A percentile compares a stretch with the other conserved stretches of the same genome.
Conservation (phyloP, 345 rosid species). For the Nephelium lappaceum region DNA sequence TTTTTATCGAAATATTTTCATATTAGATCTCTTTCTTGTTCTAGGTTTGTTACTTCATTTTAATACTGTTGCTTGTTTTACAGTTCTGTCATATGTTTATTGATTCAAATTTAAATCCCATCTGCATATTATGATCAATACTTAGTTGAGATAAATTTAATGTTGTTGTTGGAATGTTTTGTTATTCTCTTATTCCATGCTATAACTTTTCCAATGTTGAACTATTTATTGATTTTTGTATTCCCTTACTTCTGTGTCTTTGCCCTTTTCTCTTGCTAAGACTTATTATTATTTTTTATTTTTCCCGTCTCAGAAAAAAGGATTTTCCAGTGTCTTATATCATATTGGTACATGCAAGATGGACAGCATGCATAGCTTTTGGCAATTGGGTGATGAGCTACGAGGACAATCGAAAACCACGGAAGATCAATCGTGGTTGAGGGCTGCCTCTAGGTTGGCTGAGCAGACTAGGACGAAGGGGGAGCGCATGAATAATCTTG, state of each 20-base stretch:
- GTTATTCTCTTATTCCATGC: neutral
- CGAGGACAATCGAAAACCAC: constrained; percentile 83
- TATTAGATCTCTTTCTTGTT: neutral
- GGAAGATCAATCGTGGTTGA: constrained; percentile 87
- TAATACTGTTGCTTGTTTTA: neutral
- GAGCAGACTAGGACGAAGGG: constrained; percentile 84
- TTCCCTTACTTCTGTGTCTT: neutral
- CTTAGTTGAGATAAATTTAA: neutral
- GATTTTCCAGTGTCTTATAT: neutral
- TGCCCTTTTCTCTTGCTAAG: neutral
- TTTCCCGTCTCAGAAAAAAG: neutral
- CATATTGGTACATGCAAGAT: constrained; percentile 42
- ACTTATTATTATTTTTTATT: neutral
- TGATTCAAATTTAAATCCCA: neutral
- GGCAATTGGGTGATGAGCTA: constrained; percentile 97
- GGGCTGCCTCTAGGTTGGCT: constrained; percentile 87
- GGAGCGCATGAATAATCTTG: constrained; percentile 88
- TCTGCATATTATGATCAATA: neutral
- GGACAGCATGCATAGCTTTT: constrained; percentile 70
- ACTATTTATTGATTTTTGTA: neutral
- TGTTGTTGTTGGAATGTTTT: neutral
- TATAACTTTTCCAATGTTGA: neutral
- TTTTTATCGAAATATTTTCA: neutral
- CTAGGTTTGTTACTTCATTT: neutral
- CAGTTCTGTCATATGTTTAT: neutral